phyloP scores from a whole-genome alignment of 345 rosid genomes.

The Arabidopsis suecica region DNA sequence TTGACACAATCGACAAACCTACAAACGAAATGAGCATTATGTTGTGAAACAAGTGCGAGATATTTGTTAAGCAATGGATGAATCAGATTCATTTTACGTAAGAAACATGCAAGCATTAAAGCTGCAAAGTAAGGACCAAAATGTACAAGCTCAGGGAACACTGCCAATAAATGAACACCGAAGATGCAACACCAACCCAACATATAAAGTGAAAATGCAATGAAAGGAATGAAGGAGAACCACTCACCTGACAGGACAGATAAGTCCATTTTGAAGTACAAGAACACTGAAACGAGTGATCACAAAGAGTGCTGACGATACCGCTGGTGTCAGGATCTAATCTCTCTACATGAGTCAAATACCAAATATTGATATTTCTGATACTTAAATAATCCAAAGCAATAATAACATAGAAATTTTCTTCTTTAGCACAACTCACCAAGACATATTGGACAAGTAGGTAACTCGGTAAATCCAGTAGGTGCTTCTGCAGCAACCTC shows the following conservation, averaged over 20 bases:
- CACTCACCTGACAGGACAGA: constrained; percentile 84
- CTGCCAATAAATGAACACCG: not conserved
- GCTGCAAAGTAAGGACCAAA: not conserved
- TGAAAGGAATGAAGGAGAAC: constrained; percentile 1
- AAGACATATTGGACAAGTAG: constrained; percentile 91
- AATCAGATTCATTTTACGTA: constrained; percentile 3
- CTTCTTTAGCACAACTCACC: constrained; percentile 52
- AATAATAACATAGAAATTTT: not conserved
- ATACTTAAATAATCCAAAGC: not conserved
- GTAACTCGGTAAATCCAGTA: constrained; percentile 72
- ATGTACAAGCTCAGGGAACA: not conserved
- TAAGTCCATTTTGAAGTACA: constrained; percentile 96
- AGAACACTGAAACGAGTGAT: constrained; percentile 93
- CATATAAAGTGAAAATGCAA: not conserved
- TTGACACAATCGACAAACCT: constrained; percentile 93
- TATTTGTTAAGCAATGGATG: not conserved
- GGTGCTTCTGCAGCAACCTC: constrained; percentile 69
- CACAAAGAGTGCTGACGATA: constrained; percentile 80
- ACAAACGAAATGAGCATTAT: constrained; percentile 26
- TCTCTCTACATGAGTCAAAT: constrained; percentile 59
- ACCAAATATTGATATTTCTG: constrained; percentile 1
- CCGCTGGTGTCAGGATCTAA: constrained; percentile 95
- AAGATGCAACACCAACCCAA: not conserved
- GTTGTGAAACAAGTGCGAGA: constrained; percentile 13
- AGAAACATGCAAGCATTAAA: constrained; percentile 21